These are phyloP conservation scores for Amphichorda felina DNA, from an alignment of 2,329 filamentous ascomycete genomes.

Conservation along the genomic window DNA sequence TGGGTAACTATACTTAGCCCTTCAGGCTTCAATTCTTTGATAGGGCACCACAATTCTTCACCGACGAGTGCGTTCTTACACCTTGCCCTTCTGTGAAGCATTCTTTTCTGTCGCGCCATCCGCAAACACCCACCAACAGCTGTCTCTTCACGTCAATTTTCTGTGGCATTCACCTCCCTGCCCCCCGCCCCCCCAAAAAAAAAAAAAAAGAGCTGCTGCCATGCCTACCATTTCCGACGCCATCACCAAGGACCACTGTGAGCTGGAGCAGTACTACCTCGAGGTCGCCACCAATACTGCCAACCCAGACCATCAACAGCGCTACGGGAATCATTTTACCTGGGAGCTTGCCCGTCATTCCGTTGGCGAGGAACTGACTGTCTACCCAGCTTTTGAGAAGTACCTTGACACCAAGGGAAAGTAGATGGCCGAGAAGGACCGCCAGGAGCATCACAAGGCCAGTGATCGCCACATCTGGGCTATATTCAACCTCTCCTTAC, in stretches of 20 bases:
- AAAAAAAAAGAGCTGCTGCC: slow-evolving; percentile 1
- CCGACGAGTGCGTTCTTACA: too few species aligned
- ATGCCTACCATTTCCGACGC: slow-evolving; percentile 15
- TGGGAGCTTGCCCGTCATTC: slow-evolving; percentile 37
- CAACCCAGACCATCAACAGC: slow-evolving; percentile 22
- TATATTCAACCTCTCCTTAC: too few species aligned
- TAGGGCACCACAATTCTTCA: too few species aligned
- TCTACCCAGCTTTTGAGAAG: slow-evolving; percentile 42
- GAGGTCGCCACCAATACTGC: slow-evolving; percentile 22
- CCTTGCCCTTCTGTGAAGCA: too few species aligned
- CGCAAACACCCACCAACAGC: too few species aligned
- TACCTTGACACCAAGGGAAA: slow-evolving; percentile 28
- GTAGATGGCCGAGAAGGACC: slow-evolving; percentile 31
- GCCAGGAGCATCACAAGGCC: slow-evolving; percentile 32
- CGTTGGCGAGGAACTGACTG: slow-evolving; percentile 34
- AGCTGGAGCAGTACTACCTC: slow-evolving; percentile 23
- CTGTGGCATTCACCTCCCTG: too few species aligned
- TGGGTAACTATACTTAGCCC: too few species aligned
- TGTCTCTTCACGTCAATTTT: too few species aligned
- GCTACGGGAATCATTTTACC: slow-evolving; percentile 31
- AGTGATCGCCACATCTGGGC: not conserved
- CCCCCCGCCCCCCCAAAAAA: too few species aligned
- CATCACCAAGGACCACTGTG: slow-evolving; percentile 16
- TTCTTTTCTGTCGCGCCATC: too few species aligned
- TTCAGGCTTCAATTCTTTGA: too few species aligned